These are phyloP conservation scores for Xerocomus nothofagi DNA, from an alignment of 1,284 basidiomycete species.

Conservation along the genomic window DNA sequence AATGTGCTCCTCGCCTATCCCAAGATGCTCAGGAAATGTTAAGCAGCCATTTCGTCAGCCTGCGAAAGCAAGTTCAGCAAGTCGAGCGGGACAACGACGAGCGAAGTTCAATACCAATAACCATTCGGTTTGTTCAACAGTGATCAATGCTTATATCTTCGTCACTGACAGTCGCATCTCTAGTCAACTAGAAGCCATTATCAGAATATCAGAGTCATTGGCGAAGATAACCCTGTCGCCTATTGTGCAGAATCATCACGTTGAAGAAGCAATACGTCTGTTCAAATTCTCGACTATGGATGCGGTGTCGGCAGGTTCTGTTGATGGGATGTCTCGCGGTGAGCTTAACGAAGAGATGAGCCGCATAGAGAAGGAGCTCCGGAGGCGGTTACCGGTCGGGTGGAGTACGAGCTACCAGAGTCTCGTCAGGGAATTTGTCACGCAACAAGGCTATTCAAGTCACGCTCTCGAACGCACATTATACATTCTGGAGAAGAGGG, in stretches of 20 bases:
- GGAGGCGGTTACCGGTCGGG: constrained; percentile 87
- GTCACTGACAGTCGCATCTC: constrained; percentile 7
- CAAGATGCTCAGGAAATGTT: constrained; percentile 95
- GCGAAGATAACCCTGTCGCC: constrained; percentile 93
- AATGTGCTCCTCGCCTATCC: constrained; percentile 94
- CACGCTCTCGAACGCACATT: constrained; percentile 93
- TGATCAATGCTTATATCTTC: neutral
- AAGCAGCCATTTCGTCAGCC: constrained; percentile 93
- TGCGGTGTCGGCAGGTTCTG: constrained; percentile 90
- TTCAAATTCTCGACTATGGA: constrained; percentile 99
- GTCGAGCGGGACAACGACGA: constrained; percentile 98
- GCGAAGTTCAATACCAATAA: constrained; percentile 97
- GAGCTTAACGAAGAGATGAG: constrained; percentile 95
- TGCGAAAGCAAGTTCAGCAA: constrained; percentile 94
- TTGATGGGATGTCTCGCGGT: constrained; percentile 90
- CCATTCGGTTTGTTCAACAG: constrained; percentile 73
- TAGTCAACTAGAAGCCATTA: constrained; percentile 98
- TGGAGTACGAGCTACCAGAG: constrained; percentile 97
- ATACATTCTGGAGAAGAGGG: constrained; percentile 93
- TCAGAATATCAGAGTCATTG: constrained; percentile 96
- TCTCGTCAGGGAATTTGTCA: constrained; percentile 94
- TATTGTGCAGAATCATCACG: constrained; percentile 89
- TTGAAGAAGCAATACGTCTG: constrained; percentile 96
- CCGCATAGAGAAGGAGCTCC: constrained; percentile 89
- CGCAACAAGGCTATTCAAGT: constrained; percentile 85